phyloP scores from a whole-genome alignment of 192 early-diverging fungal genomes.

The Bifiguratus adelaidae region DNA sequence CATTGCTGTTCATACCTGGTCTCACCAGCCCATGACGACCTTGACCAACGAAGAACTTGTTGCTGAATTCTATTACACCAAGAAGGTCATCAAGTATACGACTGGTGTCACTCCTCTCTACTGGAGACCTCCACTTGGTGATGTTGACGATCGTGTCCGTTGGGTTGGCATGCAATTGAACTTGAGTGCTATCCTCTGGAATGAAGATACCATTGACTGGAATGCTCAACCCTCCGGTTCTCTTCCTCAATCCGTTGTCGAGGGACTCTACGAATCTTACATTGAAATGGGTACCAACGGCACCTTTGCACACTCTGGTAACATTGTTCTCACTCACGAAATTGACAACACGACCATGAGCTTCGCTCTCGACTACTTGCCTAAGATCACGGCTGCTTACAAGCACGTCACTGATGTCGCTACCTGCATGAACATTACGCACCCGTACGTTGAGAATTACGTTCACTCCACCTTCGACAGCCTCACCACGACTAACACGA shows the following conservation, averaged over 20 bases:
- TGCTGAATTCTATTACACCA: conserved; percentile 43
- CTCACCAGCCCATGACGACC: conserved; percentile 41
- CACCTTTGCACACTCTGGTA: conserved; percentile 3
- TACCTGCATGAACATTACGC: conserved; percentile 6
- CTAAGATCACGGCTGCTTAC: conserved; percentile 25
- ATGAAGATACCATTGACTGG: conserved; percentile 43
- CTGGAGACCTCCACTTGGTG: conserved; percentile 37
- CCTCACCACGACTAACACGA: neutral
- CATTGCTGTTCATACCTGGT: conserved; percentile 53
- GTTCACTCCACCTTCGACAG: conserved; percentile 3
- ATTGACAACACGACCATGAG: conserved; percentile 27
- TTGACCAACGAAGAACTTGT: conserved; percentile 34
- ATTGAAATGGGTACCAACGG: conserved; percentile 14
- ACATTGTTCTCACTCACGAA: conserved; percentile 21
- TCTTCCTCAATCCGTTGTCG: neutral
- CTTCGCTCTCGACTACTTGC: conserved; percentile 25
- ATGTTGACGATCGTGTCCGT: conserved; percentile 41
- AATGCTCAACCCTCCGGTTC: conserved; percentile 7
- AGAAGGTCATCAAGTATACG: conserved; percentile 29
- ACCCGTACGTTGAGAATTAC: conserved; percentile 6
- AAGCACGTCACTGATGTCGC: conserved; percentile 10
- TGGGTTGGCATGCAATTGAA: conserved; percentile 34
- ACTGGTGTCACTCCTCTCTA: conserved; percentile 34
- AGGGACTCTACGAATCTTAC: conserved; percentile 1
- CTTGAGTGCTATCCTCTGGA: conserved; percentile 40